phyloP scores from a whole-genome alignment of 768 basidiomycete genomes.

The Coprinopsis strossmayeri region DNA sequence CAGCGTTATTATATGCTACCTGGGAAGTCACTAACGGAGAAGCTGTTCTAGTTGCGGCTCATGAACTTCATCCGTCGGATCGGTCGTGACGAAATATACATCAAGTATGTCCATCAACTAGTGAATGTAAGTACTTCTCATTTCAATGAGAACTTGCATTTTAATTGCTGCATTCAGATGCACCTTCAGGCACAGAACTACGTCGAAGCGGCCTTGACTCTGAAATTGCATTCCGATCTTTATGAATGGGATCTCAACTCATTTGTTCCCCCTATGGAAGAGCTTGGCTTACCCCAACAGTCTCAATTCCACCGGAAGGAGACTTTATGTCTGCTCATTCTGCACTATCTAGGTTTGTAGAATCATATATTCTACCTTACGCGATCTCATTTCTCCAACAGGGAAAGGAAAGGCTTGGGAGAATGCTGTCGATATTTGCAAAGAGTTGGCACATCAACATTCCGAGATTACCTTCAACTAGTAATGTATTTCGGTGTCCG shows the following conservation, averaged over 20 bases:
- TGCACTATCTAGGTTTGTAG: constrained; percentile 82
- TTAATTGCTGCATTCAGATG: constrained; percentile 43
- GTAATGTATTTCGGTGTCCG: constrained; percentile 34
- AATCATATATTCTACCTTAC: not conserved
- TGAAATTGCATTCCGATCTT: constrained; percentile 90
- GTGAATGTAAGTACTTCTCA: constrained; percentile 65
- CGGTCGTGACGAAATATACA: constrained; percentile 89
- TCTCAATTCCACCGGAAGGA: constrained; percentile 94
- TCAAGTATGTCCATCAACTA: constrained; percentile 93
- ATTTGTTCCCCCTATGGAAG: constrained; percentile 84
- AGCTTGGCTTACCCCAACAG: constrained; percentile 84
- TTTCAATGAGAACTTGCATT: constrained; percentile 10
- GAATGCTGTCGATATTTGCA: constrained; percentile 87
- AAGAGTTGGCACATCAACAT: constrained; percentile 86
- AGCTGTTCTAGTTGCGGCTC: constrained; percentile 53
- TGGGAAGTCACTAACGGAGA: constrained; percentile 10
- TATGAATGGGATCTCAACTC: constrained; percentile 84
- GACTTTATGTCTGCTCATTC: constrained; percentile 80
- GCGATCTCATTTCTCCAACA: constrained; percentile 20
- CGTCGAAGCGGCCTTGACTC: constrained; percentile 87
- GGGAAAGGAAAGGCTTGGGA: constrained; percentile 99
- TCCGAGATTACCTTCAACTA: constrained; percentile 88
- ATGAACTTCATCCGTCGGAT: constrained; percentile 94
- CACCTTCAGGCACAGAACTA: constrained; percentile 86
- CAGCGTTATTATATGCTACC: constrained; percentile 14